Evolutionary conservation across 2,329 filamentous ascomycete genomes (phyloP), one percentile per base, ranked within the genome.

Genomic region (Penicillium sumatraense): DNA sequence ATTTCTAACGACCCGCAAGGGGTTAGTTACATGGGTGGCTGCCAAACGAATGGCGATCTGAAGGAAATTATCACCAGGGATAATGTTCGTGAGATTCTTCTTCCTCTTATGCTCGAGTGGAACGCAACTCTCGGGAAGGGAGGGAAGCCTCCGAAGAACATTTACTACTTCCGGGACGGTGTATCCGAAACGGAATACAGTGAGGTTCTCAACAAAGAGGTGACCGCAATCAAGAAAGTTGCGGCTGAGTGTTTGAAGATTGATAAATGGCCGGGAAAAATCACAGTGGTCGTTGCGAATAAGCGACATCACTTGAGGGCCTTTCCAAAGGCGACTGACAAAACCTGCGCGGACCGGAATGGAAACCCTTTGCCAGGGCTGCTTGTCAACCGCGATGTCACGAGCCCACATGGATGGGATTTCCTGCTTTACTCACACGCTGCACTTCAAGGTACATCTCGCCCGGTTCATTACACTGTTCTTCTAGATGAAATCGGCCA

Each of bases 221-320:
- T 98, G 0, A 46, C 55, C 9, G 40, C 53, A 1, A 58, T 65
- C 16, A 54, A 57, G 13, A 36, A 33, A 18, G 45, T 52, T 41
- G 46, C 50, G 1, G 59, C 56, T 8, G 45, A 59, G 16, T 51
- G 44, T 10, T 53, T 53, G n/a, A 42, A 50, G 2, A 23, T 45
- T 16, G 10, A 24, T 2, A 4, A 26, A 13, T 81, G 62, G 65
- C 57, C 75, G 13, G 83, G 89, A 2, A 89, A 89, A 70, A 87
- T 97, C 67, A 92, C 92, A 0, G 91, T 96, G 10, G 85, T 96
- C 36, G 84, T 98, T 42, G 93, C 90, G 1, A 93, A 90, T 1
- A 99, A 99, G 82, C 89, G 95, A 3, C 95, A 99, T 64, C 93
- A 97, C 67, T 87, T 96, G 50, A 89, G 95, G 14, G 92, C 96